Base-by-base conservation (phyloP, 2,329 filamentous ascomycete species). In the Chalaropsis ovoidea region DNA sequence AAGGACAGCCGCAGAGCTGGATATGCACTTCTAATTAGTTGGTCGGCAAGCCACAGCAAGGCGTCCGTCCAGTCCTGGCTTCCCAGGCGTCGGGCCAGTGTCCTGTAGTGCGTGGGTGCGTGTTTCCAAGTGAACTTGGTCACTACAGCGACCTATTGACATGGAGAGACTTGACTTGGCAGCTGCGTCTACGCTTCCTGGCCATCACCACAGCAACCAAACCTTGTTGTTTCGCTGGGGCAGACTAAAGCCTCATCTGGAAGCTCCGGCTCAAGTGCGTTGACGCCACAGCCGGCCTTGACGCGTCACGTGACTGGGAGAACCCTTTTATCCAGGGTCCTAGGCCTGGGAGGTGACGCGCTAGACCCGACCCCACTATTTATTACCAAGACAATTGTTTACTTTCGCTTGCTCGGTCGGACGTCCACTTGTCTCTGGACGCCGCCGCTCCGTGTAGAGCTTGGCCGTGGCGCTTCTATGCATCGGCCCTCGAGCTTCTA, bases 91-190 rank as follows among this genome's bases (percentile, higher is more conserved):
- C 27, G 17, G 17, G 52, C 13, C 52, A 35, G 52, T 5, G 15
- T 24, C 8, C 11, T 24, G 47, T 15, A 52, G 47, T 24, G 47
- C 47, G 24, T 45, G 45, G 45, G 63, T 64, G 63, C 63, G 49
- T 65, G 39, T 43, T 65, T 56, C 41, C 39, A 49, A 49, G 43
- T 43, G 27, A 11, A 31, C 52, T 45, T 56, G 52, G 49, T 66
- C 64, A 62, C 64, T 62, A 47, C 35, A 49, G 64, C 61, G 64
- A 66, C 64, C 58, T 66, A 62, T 49, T 58, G 52, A 58, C 52
- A 58, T 58, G 52, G 24, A 58, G 52, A 58, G 24, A 58, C 52
- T 58, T 49, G 39, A 66, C 60, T 66, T 63, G 64, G 62, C 62
- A 64, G 62, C 63, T 62, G 43, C 39, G 43, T 24, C 49, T 43